Conservation (phyloP, 108 stramenopile genomes). For the Cylindrotheca fusiformis region DNA sequence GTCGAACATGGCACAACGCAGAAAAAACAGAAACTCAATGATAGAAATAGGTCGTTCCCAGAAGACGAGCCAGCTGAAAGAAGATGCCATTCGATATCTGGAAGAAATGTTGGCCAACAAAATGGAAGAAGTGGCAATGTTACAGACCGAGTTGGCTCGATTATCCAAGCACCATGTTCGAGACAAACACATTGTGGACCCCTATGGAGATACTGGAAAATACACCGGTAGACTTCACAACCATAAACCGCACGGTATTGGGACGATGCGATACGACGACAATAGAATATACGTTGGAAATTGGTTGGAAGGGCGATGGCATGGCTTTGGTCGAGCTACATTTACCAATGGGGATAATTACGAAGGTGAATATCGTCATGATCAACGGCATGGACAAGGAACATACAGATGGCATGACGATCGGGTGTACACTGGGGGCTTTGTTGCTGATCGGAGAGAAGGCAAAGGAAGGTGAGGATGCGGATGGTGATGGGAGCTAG, state of each 20-base stretch:
- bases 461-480: constrained; percentile 11
- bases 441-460: constrained; percentile 5
- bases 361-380: constrained; percentile 37
- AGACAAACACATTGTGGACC: constrained; percentile 45
- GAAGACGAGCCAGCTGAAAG: no score
- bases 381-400: constrained; percentile 36
- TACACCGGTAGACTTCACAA: constrained; percentile 53
- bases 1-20: no score
- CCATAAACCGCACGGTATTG: constrained; percentile 53
- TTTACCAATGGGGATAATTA: constrained; percentile 34
- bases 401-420: constrained; percentile 15
- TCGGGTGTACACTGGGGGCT: constrained; percentile 17
- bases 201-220: constrained; percentile 49
- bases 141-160: constrained; percentile 10
- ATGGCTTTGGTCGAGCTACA: constrained; percentile 25
- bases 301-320: constrained; percentile 32
- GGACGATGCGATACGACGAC: constrained; percentile 53
- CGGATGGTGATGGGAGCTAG: constrained; percentile 17
- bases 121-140: constrained; percentile 20
- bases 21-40: no score
- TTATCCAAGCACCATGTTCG: constrained; percentile 19
- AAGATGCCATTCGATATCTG: constrained; percentile 11
- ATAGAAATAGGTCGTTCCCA: no score
- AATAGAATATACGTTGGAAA: constrained; percentile 42
- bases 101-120: constrained; percentile 18